Percentiles rank a stretch among this genome's conserved stretches.
Evolutionary conservation across 2,329 filamentous ascomycete species (phyloP).

Genomic region (Ambrosiella xylebori): DNA sequence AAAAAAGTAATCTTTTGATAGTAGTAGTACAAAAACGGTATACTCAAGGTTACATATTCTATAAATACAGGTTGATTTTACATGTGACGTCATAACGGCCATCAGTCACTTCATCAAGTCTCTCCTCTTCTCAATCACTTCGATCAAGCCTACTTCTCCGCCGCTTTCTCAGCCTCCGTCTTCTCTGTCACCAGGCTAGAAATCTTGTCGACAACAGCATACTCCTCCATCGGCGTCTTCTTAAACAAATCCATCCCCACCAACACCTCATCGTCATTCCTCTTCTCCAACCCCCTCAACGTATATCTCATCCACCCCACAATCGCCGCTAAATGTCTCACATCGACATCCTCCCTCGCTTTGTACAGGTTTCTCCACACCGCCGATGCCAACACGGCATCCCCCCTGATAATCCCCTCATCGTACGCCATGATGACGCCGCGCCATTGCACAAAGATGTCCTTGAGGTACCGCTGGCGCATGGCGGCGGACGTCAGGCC

Average conservation of each 20-base stretch:
- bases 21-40: neutral
- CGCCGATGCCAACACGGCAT: slow-evolving; percentile 61
- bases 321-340: slow-evolving; percentile 33
- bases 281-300: slow-evolving; percentile 31
- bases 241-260: slow-evolving; percentile 26
- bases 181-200: slow-evolving; percentile 9
- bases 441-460: slow-evolving; percentile 86
- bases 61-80: slow-evolving; percentile 7
- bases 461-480: slow-evolving; percentile 57
- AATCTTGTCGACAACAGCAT: slow-evolving; percentile 8
- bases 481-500: slow-evolving; percentile 42
- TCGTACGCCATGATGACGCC: slow-evolving; percentile 72
- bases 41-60: neutral
- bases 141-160: neutral
- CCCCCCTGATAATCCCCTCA: slow-evolving; percentile 59
- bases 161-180: slow-evolving; percentile 2
- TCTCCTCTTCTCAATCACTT: neutral
- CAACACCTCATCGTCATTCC: slow-evolving; percentile 28
- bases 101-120: neutral
- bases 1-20: neutral
- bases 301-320: slow-evolving; percentile 38
- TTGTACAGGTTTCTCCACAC: slow-evolving; percentile 92
- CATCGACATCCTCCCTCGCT: slow-evolving; percentile 36
- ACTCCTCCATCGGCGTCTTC: slow-evolving; percentile 17
- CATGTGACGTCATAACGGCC: neutral